Conservation (phyloP, 352 stramenopile species). For the Pythium vanterpoolii region DNA sequence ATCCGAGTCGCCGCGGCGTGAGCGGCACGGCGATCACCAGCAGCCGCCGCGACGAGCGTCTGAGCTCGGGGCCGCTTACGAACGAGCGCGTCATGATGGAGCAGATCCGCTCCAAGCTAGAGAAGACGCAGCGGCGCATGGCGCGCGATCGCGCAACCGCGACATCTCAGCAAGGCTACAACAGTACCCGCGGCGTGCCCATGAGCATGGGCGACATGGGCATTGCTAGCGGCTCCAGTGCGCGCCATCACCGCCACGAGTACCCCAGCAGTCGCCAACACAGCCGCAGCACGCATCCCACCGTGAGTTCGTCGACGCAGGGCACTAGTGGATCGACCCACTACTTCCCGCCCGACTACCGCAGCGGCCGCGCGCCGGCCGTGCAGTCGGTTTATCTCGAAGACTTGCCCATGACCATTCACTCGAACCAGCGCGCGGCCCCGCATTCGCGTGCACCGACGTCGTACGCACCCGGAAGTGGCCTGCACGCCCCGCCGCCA, state of each 20-base stretch:
- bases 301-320: constrained; percentile 27
- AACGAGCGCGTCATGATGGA: constrained; percentile 70
- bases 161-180: constrained; percentile 25
- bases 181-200: constrained; percentile 16
- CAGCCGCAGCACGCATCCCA: constrained; percentile 14
- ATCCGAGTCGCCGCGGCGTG: constrained; percentile 4
- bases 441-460: constrained; percentile 3
- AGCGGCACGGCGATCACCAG: neutral
- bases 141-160: constrained; percentile 29
- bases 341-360: constrained; percentile 19
- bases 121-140: constrained; percentile 52
- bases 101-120: constrained; percentile 66
- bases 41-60: constrained; percentile 12
- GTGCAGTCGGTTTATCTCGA: constrained; percentile 25
- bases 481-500: neutral
- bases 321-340: neutral
- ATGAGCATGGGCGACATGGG: constrained; percentile 12
- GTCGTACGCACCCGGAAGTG: constrained; percentile 7
- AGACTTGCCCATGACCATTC: constrained; percentile 16
- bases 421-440: constrained; percentile 8
- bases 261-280: constrained; percentile 29
- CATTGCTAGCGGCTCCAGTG: constrained; percentile 17
- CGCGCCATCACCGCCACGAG: constrained; percentile 13
- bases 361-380: constrained; percentile 8
- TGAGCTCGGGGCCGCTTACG: constrained; percentile 25